These are phyloP conservation scores for Mytilinidion resinicola DNA, from an alignment of 495 filamentous ascomycete species.

Conservation along the genomic window DNA sequence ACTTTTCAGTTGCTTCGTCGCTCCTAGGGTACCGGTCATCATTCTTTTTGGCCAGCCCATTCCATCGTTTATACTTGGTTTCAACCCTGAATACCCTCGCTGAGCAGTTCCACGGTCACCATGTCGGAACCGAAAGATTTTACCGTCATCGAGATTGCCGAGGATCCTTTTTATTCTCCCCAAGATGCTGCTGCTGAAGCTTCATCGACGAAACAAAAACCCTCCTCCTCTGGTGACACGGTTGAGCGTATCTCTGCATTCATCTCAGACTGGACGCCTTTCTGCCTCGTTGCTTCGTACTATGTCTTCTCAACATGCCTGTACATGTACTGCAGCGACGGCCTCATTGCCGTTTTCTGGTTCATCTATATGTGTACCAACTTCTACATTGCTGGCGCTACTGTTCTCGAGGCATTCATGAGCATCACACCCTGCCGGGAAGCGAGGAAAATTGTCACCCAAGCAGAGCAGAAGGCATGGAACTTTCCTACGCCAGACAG, in stretches of 20 bases:
- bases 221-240: background rate
- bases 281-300: constrained; percentile 36
- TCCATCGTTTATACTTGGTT: background rate
- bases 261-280: constrained; percentile 37
- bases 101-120: background rate
- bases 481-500: constrained; percentile 35
- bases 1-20: background rate
- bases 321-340: constrained; percentile 34
- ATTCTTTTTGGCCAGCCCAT: constrained; percentile 17
- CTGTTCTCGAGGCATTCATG: constrained; percentile 38
- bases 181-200: background rate
- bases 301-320: constrained; percentile 35
- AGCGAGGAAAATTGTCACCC: constrained; percentile 29
- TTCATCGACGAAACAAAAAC: background rate
- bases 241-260: constrained; percentile 18
- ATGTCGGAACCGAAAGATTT: constrained; percentile 19
- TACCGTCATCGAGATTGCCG: constrained; percentile 14
- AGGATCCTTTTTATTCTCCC: background rate
- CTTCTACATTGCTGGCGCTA: constrained; percentile 36
- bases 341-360: constrained; percentile 34
- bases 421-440: constrained; percentile 31
- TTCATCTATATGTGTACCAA: constrained; percentile 37
- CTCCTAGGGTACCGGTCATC: constrained; percentile 5
- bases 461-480: constrained; percentile 34
- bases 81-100: too few relatives aligned